A percentile compares a stretch with the other conserved stretches of the same genome.
Conservation (phyloP, 805 yeast species). For the Ogataea trehalophila region DNA sequence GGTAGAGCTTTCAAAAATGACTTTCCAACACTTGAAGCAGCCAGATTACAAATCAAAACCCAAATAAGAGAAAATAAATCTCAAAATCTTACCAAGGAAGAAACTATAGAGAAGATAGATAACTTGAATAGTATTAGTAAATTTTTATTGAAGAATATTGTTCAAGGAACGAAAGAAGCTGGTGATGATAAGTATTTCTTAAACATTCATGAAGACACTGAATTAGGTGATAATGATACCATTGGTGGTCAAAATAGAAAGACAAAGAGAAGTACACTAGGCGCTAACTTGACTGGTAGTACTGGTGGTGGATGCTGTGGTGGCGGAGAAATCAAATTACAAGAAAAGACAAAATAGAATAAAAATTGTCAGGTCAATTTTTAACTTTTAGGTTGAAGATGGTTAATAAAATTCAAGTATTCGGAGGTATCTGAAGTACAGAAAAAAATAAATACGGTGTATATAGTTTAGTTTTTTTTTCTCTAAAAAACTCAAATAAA, state of each 20-base stretch:
- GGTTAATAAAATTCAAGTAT: too few relatives aligned
- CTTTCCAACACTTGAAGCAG: conserved; percentile 44
- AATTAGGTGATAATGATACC: conserved; percentile 85
- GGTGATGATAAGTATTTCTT: conserved; percentile 44
- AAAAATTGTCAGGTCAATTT: too few relatives aligned
- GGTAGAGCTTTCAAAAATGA: conserved; percentile 54
- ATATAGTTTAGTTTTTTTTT: neutral
- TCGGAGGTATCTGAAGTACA: too few relatives aligned
- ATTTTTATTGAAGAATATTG: conserved; percentile 71
- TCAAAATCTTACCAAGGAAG: conserved; percentile 42
- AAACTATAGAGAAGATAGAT: conserved; percentile 45
- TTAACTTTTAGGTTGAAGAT: too few relatives aligned
- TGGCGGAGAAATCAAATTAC: conserved; percentile 37
- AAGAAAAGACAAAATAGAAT: conserved; percentile 11
- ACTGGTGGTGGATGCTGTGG: conserved; percentile 57
- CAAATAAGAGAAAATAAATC: conserved; percentile 39
- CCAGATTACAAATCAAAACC: conserved; percentile 53
- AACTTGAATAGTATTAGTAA: conserved; percentile 65
- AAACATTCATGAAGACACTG: conserved; percentile 76
- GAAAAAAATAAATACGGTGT: conserved; percentile 15
- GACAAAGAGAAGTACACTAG: conserved; percentile 31
- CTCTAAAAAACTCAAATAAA: conserved; percentile 17
- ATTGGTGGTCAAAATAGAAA: conserved; percentile 40
- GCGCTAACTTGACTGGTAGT: conserved; percentile 24
- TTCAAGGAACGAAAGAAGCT: conserved; percentile 60